Base-by-base conservation (phyloP, 306 rosid species). In the Alnus rubra region DNA sequence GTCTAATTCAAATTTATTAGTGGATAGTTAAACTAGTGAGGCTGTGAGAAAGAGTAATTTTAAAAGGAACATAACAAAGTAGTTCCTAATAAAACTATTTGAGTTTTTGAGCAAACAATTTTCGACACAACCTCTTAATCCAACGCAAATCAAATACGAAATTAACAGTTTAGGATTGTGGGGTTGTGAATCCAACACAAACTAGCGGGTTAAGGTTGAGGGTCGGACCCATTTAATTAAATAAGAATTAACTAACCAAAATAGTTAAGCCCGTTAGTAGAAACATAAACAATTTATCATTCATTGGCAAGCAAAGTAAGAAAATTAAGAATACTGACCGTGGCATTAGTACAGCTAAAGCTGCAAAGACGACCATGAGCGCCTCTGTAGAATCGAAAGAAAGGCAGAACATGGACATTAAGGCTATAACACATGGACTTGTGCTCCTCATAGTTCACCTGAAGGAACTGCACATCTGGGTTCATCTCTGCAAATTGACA, bases 341-440 rank as follows among this genome's bases (percentile, higher is more conserved):
- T 92, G 71, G 95, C 97, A 76, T 89, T 94, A 56, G 98, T 94
- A 79, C 98, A 94, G 89, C 98, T 93, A 80, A 91, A 93, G 88
- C 97, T 89, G 78, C 97, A 92, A 42, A 94, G 77, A 48, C 97
- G 97, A 73, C 97, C 98, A 35, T 91, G 92, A 54, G 98, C 86
- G 2, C 98, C 98, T 86, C 97, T 81, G 81, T 92, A 94, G 80
- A 92, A 92, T 30, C 97, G 90, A 75, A 94, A 94, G 79, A 94
- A 94, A 18, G 98, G 98, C 45, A 94, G 90, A 12, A 94, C 98
- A 74, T 89, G 97, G 12, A 94, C 98, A 69, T 82, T 87, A 28
- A 92, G 97, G 82, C 98, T 94, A 78, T 92, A 87, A 78, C 93
- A 87, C 97, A 94, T 89, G 54, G 97, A 88, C 74, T 90, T 92